Evolutionary conservation across 768 basidiomycete species (phyloP), one percentile per base, ranked within the genome.

Genomic region (Naganishia onofrii): DNA sequence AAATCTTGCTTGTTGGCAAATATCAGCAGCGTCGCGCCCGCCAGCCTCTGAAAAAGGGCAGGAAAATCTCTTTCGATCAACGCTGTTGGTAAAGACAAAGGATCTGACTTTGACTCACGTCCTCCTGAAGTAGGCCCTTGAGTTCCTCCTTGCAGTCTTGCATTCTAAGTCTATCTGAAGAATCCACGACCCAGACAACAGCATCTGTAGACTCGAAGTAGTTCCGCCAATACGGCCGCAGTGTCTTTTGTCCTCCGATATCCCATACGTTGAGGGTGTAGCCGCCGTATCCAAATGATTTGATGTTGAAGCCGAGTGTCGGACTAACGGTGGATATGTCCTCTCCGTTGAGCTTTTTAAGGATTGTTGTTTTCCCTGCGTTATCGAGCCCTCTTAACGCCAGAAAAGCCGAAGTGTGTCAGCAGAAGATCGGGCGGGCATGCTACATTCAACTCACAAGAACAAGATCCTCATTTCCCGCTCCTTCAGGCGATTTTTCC

Each of bases 151-250:
- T 89, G 82, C 95, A 98, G 79, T 98, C 94, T 58, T 84, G 82
- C 86, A 96, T 91, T 72, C 96, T 86, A 83, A 92, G 85, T 51
- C 90, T 86, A 82, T 98, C 95, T 44, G 90, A 87, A 0, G 93
- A 95, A 83, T 99, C 96, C 51, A 99, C 94, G 21, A 99, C 95
- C 96, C 96, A 99, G 38, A 98, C 93, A 53, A 99, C 84, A 8
- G 91, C 95, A 81, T 98, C 96, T 12, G 96, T 98, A 82, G 93
- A 92, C 81, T 99, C 96, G 75, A 98, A 98, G 82, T 98, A 98
- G 81, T 98, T 99, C 29, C 92, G 85, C 96, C 96, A 99, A 81
- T 98, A 98, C 8, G 96, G 95, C 34, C 96, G 87, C 64, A 99
- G 87, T 0, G 92, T 94, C 69, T 89, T 88, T 81, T 99, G 96